Conservation (phyloP, 768 basidiomycete species). For the Boletus barrowsii region DNA sequence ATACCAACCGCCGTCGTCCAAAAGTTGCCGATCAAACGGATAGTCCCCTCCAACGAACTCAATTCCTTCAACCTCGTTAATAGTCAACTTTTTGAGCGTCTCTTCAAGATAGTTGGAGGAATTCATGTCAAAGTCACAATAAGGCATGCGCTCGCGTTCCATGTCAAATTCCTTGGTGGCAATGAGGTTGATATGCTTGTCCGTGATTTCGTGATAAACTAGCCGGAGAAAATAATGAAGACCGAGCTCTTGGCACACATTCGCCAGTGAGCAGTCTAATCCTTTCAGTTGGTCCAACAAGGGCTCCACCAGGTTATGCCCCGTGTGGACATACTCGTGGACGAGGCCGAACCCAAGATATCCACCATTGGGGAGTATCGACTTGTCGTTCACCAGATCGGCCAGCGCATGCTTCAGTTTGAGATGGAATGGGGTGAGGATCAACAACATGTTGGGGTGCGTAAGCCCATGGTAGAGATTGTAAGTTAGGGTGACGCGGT, state of each 20-base stretch:
- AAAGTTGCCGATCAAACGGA: not conserved
- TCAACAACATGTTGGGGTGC: not conserved
- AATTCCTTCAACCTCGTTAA: too few relatives aligned
- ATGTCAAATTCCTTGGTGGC: too few relatives aligned
- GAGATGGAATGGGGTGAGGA: not conserved
- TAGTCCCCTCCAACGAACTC: not conserved
- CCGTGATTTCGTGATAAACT: not conserved
- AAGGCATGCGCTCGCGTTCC: too few relatives aligned
- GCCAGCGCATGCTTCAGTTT: not conserved
- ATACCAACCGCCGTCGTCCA: too few relatives aligned
- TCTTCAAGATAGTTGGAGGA: too few relatives aligned
- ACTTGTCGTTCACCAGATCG: not conserved
- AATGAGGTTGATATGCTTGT: too few relatives aligned
- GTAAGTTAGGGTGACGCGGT: constrained; percentile 45
- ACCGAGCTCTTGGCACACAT: constrained; percentile 5
- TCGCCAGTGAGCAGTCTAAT: constrained; percentile 4
- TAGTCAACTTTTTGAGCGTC: too few relatives aligned
- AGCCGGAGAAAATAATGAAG: constrained; percentile 3
- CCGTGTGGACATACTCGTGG: constrained; percentile 12
- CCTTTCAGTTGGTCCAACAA: constrained; percentile 8
- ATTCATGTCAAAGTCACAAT: too few relatives aligned
- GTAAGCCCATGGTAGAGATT: constrained; percentile 27
- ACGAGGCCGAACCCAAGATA: constrained; percentile 14
- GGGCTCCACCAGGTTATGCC: not conserved
- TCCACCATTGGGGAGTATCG: constrained; percentile 5